Conservation (phyloP, 1,284 basidiomycete genomes). For the Pascua sp. region DNA sequence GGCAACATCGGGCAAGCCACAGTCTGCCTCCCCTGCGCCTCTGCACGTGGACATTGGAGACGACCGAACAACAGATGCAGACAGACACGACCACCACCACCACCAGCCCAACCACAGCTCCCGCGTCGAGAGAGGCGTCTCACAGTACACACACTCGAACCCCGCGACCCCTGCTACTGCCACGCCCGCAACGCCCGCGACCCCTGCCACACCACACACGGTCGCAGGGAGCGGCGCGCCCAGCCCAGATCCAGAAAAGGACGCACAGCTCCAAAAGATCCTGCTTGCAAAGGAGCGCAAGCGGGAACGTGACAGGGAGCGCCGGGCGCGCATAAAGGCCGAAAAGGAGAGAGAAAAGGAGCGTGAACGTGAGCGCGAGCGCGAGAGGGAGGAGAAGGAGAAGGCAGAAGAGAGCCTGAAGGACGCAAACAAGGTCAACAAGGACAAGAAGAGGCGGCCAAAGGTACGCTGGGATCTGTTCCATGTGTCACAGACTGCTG, state of each 20-base stretch:
- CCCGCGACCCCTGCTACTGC: neutral
- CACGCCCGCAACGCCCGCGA: neutral
- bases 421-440: neutral
- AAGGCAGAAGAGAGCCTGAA: neutral
- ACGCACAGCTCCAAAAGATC: no score
- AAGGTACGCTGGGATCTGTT: neutral
- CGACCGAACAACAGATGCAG: no score
- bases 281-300: neutral
- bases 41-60: no score
- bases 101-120: no score
- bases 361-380: neutral
- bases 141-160: no score
- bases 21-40: no score
- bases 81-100: no score
- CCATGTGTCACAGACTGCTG: neutral
- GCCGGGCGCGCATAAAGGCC: constrained; percentile 3
- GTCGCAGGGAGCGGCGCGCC: neutral
- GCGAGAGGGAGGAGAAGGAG: constrained; percentile 2
- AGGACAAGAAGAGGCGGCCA: constrained; percentile 14
- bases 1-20: no score
- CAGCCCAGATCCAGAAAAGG: no score
- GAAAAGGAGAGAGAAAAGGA: constrained; percentile 1
- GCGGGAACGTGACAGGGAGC: constrained; percentile 1
- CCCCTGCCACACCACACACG: no score
- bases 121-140: no score